Evolutionary conservation across 257 asterid genomes (phyloP), one percentile per base, ranked within the genome.

Genomic region (Plantago ovata): DNA sequence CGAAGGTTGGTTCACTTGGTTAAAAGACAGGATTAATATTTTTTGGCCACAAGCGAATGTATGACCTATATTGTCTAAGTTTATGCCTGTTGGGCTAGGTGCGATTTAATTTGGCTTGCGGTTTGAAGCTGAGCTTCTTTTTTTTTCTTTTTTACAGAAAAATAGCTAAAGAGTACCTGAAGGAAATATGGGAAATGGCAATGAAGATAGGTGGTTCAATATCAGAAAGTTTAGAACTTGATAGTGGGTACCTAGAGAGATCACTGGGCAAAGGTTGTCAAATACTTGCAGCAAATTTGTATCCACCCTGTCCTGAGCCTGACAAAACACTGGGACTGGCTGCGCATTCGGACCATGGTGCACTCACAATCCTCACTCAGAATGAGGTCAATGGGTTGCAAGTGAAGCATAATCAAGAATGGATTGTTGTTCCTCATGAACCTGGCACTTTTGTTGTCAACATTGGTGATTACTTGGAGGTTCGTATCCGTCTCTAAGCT

Each of bases 291-390:
- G 64, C 77, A 0, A 84, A 81, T 52, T 76, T 53, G 53, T 84
- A 81, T 53, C 94, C 89, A 16, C 75, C 81, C 20, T 81, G 94
- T 61, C 89, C 94, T 1, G 81, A 84, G 77, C 86, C 94, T 13
- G 47, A 81, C 15, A 74, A 74, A 41, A 79, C 94, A 12, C 46
- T 81, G 4, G 89, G 94, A 15, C 58, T 81, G 1, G 84, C 84
- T 4, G 72, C 73, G 5, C 94, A 84, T 65, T 84, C 93, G 0
- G 94, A 84, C 16, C 94, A 81, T 53, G 84, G 86, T 22, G 84
- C 62, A 15, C 75, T 84, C 39, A 72, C 94, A 10, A 69, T 84
- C 32, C 60, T 84, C 52, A 76, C 81, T 72, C 81, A 84, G 24
- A 84, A 84, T 66, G 84, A 69, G 15, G 75, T 76, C 7, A 60